Base-by-base conservation (phyloP, 345 rosid genomes). In the Hypericum perforatum region DNA sequence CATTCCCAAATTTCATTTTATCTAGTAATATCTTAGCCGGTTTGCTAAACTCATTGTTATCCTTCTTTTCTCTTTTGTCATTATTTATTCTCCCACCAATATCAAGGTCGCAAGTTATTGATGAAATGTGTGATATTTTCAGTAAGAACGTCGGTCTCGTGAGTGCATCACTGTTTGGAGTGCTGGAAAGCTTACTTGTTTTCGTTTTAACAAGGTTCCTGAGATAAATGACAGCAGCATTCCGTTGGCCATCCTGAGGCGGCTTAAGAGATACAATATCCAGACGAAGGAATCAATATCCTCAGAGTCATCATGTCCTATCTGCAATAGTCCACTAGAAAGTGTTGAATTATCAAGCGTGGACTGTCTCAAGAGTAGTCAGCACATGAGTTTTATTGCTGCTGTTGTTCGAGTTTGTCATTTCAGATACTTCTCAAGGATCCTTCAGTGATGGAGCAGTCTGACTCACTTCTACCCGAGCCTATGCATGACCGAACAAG, bases 101-200 rank as follows among this genome's bases (percentile, higher is more conserved):
- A 4, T 22, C 32, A 22, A 22, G 32, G 32, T 22, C 4, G 56
- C 11, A 40, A 37, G 39, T 11, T 39, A 45, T 42, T 60, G 43
- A 53, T 53, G 29, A 14, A 61, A 49, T 5, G n/a, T 45, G 16
- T 56, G 38, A 41, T 56, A 1, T 22, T 76, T 67, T 56, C 81
- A 92, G 96, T 75, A 80, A 73, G 98, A 92, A 67, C 82, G 85
- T 63, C 85, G 91, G 58, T 81, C 97, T 51, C 80, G 95, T 3
- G 98, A 92, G 70, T 66, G 81, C 67, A 85, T 91, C 0, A 88
- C 85, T 53, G 86, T 88, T 16, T 76, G 90, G 13, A 85, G 97
- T 41, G 94, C 95, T 64, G 97, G 81, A 56, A 92, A 88, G 85
- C 91, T 88, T 8, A 82, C 80, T 38, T 95, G 97, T 15, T 92